A percentile compares a stretch with the other conserved stretches of the same genome.
Evolutionary conservation across 192 early-diverging fungal species (phyloP).

Genomic region (Coemansia sp.): DNA sequence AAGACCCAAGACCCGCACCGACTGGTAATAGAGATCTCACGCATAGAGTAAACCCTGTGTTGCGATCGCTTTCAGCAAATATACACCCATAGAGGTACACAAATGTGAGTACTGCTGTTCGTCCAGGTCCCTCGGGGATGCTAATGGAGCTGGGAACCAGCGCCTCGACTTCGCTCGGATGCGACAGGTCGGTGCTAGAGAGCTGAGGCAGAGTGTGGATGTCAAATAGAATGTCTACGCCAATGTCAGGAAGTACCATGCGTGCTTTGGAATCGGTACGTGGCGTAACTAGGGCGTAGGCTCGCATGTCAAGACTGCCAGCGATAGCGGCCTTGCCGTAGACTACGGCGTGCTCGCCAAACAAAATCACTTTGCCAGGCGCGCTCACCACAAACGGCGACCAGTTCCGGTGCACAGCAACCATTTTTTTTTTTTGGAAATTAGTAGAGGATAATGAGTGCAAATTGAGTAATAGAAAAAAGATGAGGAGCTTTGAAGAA

Average conservation of each 20-base stretch:
- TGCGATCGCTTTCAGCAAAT: conserved; percentile 15
- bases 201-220: conserved; percentile 10
- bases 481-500: not conserved
- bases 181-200: not conserved
- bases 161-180: conserved; percentile 21
- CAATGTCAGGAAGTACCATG: conserved; percentile 68
- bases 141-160: conserved; percentile 13
- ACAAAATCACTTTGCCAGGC: conserved; percentile 97
- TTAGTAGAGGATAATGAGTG: not conserved
- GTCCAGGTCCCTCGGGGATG: conserved; percentile 37
- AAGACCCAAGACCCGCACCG: conserved; percentile 93
- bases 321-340: conserved; percentile 89
- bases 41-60: conserved; percentile 59
- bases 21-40: conserved; percentile 83
- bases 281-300: conserved; percentile 66
- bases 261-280: conserved; percentile 53
- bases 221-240: conserved; percentile 42
- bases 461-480: not conserved
- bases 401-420: conserved; percentile 9
- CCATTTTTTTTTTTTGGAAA: conserved; percentile 19
- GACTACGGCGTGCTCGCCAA: conserved; percentile 98
- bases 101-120: conserved; percentile 66
- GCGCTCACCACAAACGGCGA: conserved; percentile 69
- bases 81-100: conserved; percentile 63
- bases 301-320: conserved; percentile 76